phyloP scores from a whole-genome alignment of 164 flowering plant genomes.

The Tinospora cordifolia region DNA sequence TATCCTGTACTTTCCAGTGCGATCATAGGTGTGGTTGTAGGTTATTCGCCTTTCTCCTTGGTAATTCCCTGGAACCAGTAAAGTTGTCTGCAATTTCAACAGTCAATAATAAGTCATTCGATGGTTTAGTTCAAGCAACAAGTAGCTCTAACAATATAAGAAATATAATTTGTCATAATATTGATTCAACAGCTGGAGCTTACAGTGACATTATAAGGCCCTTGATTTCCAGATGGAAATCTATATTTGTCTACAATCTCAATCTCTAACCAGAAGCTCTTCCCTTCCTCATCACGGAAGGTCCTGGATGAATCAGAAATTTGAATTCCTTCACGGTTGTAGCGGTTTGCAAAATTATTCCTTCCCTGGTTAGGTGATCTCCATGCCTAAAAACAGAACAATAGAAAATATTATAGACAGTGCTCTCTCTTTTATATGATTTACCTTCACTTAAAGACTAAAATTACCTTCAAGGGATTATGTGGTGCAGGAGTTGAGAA shows the following conservation, averaged over 20 bases:
- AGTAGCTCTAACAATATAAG: not conserved
- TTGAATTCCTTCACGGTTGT: slow-evolving; percentile 69
- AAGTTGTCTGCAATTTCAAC: slow-evolving; percentile 46
- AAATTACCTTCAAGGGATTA: slow-evolving; percentile 81
- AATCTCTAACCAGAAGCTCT: slow-evolving; percentile 86
- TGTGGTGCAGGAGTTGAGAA: slow-evolving; percentile 89
- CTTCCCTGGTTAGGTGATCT: slow-evolving; percentile 79
- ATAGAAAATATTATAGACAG: not conserved
- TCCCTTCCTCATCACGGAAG: slow-evolving; percentile 98
- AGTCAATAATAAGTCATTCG: not conserved
- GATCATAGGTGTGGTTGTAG: slow-evolving; percentile 50
- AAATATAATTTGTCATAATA: not conserved
- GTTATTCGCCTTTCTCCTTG: slow-evolving; percentile 82
- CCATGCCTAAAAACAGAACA: slow-evolving; percentile 64
- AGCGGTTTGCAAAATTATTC: slow-evolving; percentile 63
- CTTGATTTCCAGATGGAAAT: slow-evolving; percentile 74
- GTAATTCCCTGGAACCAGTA: slow-evolving; percentile 95
- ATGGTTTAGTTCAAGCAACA: not conserved
- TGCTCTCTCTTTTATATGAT: not conserved
- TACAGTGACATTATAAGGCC: slow-evolving; percentile 96
- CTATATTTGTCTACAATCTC: slow-evolving; percentile 84
- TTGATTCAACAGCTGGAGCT: slow-evolving; percentile 15
- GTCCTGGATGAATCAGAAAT: slow-evolving; percentile 68
- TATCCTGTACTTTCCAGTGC: slow-evolving; percentile 62
- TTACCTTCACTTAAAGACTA: not conserved